Base-by-base conservation (phyloP, 2,329 filamentous ascomycete species). In the Colletotrichum eremochloae region DNA sequence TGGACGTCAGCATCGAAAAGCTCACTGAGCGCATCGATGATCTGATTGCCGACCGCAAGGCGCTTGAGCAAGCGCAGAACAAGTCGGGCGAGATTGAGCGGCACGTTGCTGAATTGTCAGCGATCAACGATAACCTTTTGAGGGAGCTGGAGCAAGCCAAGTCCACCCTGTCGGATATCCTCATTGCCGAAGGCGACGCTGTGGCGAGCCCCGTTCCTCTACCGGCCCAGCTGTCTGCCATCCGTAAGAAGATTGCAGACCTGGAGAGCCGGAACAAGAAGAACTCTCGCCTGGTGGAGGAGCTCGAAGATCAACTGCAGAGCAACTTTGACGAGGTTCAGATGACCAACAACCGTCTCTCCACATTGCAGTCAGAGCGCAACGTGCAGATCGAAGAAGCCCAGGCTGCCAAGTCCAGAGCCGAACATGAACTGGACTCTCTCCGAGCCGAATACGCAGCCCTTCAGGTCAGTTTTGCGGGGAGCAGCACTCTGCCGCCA, bases 281-380 rank as follows among this genome's bases (percentile, higher is more conserved):
- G 87, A 97, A 96, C 81, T 93, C 94, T 53, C 91, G 94, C 31
- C 86, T 99, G 15, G 94, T 99, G 11, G 94, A 98, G 80, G 96
- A 99, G 83, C 91, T 99, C 6, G 96, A 99, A 82, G 96, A 98
- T 77, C 96, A 99, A 82, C 90, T 99, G 66, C 95, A 96, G 79
- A 94, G 89, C 80, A 98, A 96, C 83, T 99, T 95, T 82, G 96
- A 99, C 79, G 94, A 97, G 80, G 95, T 96, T 72, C 94, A 98
- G 79, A 86, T 90, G 72, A 91, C 92, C 15, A 95, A 90, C 81
- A 97, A 97, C 83, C 91, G 96, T 66, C 85, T 98, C 65, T 98
- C 95, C 64, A 92, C 93, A 60, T 86, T 96, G 61, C 92, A 95
- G 79, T 89, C 90, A 24, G 93, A 95, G 82, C 91, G 92, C 60